Percentiles rank a stretch among this genome's conserved stretches.
These are phyloP conservation scores for Nakazawaea ernobii DNA, from an alignment of 805 yeast genomes.

Conservation along the genomic window DNA sequence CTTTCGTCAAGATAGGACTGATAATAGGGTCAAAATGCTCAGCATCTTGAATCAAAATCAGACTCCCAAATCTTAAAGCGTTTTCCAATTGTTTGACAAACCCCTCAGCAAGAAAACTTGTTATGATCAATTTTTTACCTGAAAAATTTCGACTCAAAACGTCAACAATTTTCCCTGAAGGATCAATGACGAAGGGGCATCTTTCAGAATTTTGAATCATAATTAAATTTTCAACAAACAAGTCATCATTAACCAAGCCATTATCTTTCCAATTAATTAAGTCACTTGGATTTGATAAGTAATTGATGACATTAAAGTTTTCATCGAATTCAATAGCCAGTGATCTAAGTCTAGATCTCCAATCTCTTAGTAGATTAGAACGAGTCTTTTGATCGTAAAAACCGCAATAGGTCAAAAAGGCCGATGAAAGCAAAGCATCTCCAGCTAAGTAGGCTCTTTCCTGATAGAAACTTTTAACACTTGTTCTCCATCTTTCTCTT, in stretches of 20 bases:
- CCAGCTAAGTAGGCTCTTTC: constrained; percentile 52
- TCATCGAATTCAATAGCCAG: constrained; percentile 34
- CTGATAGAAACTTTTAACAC: constrained; percentile 43
- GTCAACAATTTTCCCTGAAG: constrained; percentile 42
- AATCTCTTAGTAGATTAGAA: constrained; percentile 22
- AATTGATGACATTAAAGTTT: constrained; percentile 27
- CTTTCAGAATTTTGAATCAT: constrained; percentile 35
- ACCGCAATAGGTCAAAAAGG: constrained; percentile 60
- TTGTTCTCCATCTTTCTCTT: constrained; percentile 66
- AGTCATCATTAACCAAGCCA: constrained; percentile 54
- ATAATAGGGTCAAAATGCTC: constrained; percentile 76
- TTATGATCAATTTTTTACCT: constrained; percentile 37
- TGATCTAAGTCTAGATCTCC: constrained; percentile 30
- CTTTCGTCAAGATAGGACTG: constrained; percentile 54
- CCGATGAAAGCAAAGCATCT: constrained; percentile 57
- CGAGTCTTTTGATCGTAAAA: constrained; percentile 45
- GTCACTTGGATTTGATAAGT: constrained; percentile 35
- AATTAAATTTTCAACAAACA: constrained; percentile 58
- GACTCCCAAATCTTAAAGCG: constrained; percentile 78
- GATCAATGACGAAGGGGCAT: constrained; percentile 69
- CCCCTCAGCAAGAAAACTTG: constrained; percentile 69
- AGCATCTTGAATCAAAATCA: constrained; percentile 68
- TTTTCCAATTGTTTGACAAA: constrained; percentile 69
- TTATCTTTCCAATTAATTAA: constrained; percentile 43
- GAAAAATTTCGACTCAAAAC: constrained; percentile 29